A percentile compares a stretch with the other conserved stretches of the same genome.
These are phyloP conservation scores for Trypanosoma vivax DNA, from an alignment of 208 protist genomes.

Conservation along the genomic window DNA sequence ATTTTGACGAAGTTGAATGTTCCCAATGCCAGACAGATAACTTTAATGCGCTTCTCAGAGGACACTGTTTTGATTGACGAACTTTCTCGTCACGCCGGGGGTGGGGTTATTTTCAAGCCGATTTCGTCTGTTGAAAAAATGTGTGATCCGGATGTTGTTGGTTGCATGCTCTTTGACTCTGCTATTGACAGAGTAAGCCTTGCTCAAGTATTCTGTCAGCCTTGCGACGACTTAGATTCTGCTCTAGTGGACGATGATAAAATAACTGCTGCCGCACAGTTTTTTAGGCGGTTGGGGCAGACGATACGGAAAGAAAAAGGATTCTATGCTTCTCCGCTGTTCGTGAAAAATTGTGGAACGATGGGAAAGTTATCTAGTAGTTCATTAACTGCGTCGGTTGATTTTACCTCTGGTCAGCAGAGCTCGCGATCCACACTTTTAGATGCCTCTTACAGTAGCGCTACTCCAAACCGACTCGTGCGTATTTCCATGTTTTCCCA, in stretches of 20 bases:
- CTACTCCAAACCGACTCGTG: conserved; percentile 75
- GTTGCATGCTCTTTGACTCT: conserved; percentile 54
- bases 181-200: conserved; percentile 57
- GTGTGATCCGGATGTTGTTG: conserved; percentile 63
- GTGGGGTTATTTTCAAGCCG: conserved; percentile 73
- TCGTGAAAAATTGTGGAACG: conserved; percentile 57
- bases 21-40: conserved; percentile 76
- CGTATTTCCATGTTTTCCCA: conserved; percentile 59
- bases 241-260: conserved; percentile 9
- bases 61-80: conserved; percentile 46
- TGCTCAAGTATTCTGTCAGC: conserved; percentile 74
- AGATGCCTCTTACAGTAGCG: conserved; percentile 82
- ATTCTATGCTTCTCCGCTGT: conserved; percentile 79
- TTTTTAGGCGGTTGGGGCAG: conserved; percentile 63
- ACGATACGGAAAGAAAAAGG: conserved; percentile 80
- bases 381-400: conserved; percentile 60
- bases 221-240: conserved; percentile 7
- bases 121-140: conserved; percentile 55
- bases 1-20: conserved; percentile 61
- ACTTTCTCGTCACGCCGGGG: conserved; percentile 36
- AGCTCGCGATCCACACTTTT: conserved; percentile 59
- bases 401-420: conserved; percentile 78
- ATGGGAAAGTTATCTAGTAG: conserved; percentile 74
- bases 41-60: conserved; percentile 70
- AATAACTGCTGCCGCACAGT: conserved; percentile 46